These are phyloP conservation scores for Torulaspora microellipsoides DNA, from an alignment of 805 yeast species.

Conservation along the genomic window DNA sequence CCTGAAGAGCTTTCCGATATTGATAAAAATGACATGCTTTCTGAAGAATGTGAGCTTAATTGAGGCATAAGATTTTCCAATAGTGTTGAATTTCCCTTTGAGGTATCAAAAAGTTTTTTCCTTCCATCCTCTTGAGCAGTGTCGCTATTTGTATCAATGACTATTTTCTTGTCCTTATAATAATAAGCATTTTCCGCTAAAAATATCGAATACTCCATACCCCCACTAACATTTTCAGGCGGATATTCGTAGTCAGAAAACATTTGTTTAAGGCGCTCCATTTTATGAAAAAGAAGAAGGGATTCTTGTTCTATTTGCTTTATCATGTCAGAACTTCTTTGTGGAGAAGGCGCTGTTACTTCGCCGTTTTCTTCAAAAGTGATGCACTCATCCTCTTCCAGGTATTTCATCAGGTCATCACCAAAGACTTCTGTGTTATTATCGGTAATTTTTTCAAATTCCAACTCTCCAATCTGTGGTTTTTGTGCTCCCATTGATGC, in stretches of 20 bases:
- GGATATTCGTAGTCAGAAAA: slow-evolving; percentile 29
- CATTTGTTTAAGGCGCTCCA: slow-evolving; percentile 21
- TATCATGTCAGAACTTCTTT: slow-evolving; percentile 8
- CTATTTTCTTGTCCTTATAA: slow-evolving; percentile 10
- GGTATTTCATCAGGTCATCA: slow-evolving; percentile 24
- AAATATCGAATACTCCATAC: slow-evolving; percentile 17
- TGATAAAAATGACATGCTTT: slow-evolving; percentile 1
- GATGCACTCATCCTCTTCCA: slow-evolving; percentile 16
- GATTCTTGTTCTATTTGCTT: slow-evolving; percentile 27
- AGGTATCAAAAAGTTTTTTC: slow-evolving; percentile 8
- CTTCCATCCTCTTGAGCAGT: slow-evolving; percentile 9
- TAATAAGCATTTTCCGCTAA: slow-evolving; percentile 16
- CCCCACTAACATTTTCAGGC: slow-evolving; percentile 14
- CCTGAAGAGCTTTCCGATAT: slow-evolving; percentile 4
- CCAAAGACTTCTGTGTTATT: slow-evolving; percentile 33
- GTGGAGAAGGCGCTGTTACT: background rate
- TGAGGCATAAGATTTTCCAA: slow-evolving; percentile 9
- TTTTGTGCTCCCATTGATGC: slow-evolving; percentile 6
- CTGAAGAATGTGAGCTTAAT: background rate
- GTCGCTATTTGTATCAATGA: slow-evolving; percentile 11
- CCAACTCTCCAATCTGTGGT: slow-evolving; percentile 29
- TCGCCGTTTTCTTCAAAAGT: background rate
- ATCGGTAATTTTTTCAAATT: slow-evolving; percentile 31
- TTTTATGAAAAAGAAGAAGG: slow-evolving; percentile 17
- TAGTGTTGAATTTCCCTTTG: slow-evolving; percentile 5